Evolutionary conservation across 208 protist species (phyloP).

Genomic region (Trypanosoma melophagium): DNA sequence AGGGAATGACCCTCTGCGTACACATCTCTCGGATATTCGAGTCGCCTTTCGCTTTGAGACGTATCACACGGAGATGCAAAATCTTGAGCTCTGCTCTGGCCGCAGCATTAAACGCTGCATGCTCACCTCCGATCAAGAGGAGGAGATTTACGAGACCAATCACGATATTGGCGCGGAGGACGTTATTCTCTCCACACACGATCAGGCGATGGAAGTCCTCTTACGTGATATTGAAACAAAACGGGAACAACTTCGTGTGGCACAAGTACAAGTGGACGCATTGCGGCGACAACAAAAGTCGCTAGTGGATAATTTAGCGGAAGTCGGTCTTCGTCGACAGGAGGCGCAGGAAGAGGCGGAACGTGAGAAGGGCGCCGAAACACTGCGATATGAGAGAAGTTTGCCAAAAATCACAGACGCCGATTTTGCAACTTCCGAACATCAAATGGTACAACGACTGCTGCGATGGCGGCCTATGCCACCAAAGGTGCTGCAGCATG

Average conservation of each 20-base stretch:
- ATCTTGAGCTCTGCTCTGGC: conserved; percentile 71
- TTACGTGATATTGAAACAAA: conserved; percentile 78
- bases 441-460: conserved; percentile 63
- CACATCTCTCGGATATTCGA: conserved; percentile 91
- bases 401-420: conserved; percentile 19
- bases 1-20: conserved; percentile 86
- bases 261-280: conserved; percentile 53
- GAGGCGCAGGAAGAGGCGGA: conserved; percentile 46
- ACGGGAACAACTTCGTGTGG: conserved; percentile 52
- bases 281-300: conserved; percentile 76
- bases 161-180: conserved; percentile 52
- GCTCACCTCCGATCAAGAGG: conserved; percentile 79
- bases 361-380: conserved; percentile 33
- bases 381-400: conserved; percentile 49
- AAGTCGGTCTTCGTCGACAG: conserved; percentile 66
- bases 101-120: conserved; percentile 71
- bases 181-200: conserved; percentile 79
- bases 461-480: conserved; percentile 83
- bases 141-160: conserved; percentile 73
- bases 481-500: conserved; percentile 36
- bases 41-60: conserved; percentile 93
- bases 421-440: conserved; percentile 43
- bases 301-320: conserved; percentile 83
- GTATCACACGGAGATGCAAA: conserved; percentile 90
- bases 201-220: conserved; percentile 87